A percentile compares a stretch with the other conserved stretches of the same genome.
phyloP scores from a whole-genome alignment of 164 flowering plant genomes.

The Vitis amurensis region DNA sequence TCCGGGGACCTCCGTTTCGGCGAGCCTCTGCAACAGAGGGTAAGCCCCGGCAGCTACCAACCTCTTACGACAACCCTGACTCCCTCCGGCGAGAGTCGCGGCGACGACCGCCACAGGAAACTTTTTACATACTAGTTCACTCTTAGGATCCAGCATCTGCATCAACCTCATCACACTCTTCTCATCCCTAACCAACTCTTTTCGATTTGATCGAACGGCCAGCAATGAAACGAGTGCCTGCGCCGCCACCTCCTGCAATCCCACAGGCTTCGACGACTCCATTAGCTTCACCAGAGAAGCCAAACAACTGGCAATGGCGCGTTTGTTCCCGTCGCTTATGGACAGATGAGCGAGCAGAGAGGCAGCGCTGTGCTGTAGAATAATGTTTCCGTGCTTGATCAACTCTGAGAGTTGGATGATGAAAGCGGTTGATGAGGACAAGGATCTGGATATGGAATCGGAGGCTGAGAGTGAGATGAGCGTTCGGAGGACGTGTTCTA shows the following conservation, averaged over 20 bases:
- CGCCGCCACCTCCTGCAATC: conserved; percentile 56
- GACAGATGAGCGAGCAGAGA: conserved; percentile 44
- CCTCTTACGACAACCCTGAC: conserved; percentile 55
- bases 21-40: conserved; percentile 53
- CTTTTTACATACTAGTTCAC: conserved; percentile 50
- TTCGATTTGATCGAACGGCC: conserved; percentile 56
- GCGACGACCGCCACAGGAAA: conserved; percentile 54
- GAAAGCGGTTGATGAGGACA: conserved; percentile 53
- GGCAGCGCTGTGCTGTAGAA: conserved; percentile 50
- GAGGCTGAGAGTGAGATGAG: conserved; percentile 43
- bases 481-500: conserved; percentile 56
- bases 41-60: conserved; percentile 60
- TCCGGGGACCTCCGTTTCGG: conserved; percentile 72
- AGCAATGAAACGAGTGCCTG: conserved; percentile 53
- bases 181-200: conserved; percentile 70
- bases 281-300: conserved; percentile 58
- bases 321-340: conserved; percentile 53
- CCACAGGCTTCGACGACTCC: conserved; percentile 68
- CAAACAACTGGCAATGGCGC: conserved; percentile 54
- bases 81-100: conserved; percentile 50
- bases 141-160: conserved; percentile 64
- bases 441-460: conserved; percentile 21
- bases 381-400: conserved; percentile 45
- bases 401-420: conserved; percentile 48
- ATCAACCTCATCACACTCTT: conserved; percentile 61